Evolutionary conservation across 73 alveolate species (phyloP).

Genomic region (Diophrys sp.): DNA sequence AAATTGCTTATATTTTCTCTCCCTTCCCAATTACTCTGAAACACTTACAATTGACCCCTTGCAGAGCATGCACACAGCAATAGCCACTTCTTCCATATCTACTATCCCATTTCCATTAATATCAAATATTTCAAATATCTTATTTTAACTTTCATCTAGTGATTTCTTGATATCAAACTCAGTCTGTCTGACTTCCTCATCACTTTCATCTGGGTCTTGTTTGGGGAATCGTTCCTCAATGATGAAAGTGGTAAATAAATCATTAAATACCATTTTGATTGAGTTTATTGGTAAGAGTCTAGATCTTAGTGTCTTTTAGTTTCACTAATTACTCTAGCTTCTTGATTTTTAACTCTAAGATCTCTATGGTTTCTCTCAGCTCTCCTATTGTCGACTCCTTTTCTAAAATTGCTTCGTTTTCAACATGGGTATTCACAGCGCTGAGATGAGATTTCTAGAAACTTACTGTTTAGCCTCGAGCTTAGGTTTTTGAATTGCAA

Average conservation of each 20-base stretch:
- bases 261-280: not conserved
- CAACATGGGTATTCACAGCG: constrained; percentile 7
- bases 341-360: constrained; percentile 58
- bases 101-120: constrained; percentile 11
- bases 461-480: not conserved
- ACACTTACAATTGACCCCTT: constrained; percentile 4
- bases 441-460: too few species aligned
- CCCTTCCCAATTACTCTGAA: not conserved
- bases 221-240: too few species aligned
- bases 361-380: constrained; percentile 57
- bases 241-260: not conserved
- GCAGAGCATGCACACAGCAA: constrained; percentile 3
- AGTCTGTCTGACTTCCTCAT: not conserved
- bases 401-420: constrained; percentile 14
- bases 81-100: constrained; percentile 5
- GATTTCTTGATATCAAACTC: not conserved
- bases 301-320: constrained; percentile 51
- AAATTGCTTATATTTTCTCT: constrained; percentile 4
- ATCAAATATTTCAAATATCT: constrained; percentile 2
- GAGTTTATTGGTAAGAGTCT: constrained; percentile 30
- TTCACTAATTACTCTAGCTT: constrained; percentile 46
- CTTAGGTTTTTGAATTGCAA: not conserved
- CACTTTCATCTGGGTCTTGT: not conserved
- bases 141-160: not conserved
- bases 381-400: constrained; percentile 49